phyloP scores from a whole-genome alignment of 1,284 basidiomycete species.

The Golubevia pallescens region DNA sequence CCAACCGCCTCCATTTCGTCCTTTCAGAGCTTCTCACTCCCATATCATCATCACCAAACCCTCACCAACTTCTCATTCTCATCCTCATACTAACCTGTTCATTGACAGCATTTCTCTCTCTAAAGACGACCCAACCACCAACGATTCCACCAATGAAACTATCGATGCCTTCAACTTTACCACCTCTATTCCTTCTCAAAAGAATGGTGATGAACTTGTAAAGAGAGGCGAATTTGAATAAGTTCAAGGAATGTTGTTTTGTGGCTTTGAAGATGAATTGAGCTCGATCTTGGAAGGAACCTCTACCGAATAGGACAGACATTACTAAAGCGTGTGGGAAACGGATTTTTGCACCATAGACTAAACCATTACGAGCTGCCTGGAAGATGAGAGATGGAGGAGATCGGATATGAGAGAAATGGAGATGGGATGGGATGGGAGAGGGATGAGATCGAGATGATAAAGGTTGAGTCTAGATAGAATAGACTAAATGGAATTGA shows the following conservation, averaged over 20 bases:
- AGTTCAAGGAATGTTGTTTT: constrained; percentile 82
- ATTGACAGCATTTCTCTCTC: constrained; percentile 93
- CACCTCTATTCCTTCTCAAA: constrained; percentile 78
- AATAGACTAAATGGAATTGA: too few species aligned
- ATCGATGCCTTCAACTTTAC: constrained; percentile 80
- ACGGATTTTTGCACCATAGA: constrained; percentile 80
- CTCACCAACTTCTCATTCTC: too few species aligned
- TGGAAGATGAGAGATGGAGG: constrained; percentile 4
- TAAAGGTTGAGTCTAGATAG: too few species aligned
- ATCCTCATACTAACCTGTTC: constrained; percentile 77
- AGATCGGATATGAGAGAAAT: not conserved
- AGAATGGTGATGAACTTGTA: constrained; percentile 87
- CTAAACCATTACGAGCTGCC: constrained; percentile 58
- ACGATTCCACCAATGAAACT: constrained; percentile 91
- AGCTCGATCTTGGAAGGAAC: constrained; percentile 68
- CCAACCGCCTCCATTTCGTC: too few species aligned
- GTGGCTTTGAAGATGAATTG: constrained; percentile 83
- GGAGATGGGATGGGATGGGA: too few species aligned
- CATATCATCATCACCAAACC: not conserved
- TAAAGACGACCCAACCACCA: constrained; percentile 91
- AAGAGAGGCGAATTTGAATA: constrained; percentile 89
- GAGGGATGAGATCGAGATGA: not conserved
- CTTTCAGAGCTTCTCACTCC: not conserved
- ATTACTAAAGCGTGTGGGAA: constrained; percentile 99
- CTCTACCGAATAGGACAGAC: constrained; percentile 81